Evolutionary conservation across 176 grass and related monocot species (phyloP).

Genomic region (Lolium rigidum): DNA sequence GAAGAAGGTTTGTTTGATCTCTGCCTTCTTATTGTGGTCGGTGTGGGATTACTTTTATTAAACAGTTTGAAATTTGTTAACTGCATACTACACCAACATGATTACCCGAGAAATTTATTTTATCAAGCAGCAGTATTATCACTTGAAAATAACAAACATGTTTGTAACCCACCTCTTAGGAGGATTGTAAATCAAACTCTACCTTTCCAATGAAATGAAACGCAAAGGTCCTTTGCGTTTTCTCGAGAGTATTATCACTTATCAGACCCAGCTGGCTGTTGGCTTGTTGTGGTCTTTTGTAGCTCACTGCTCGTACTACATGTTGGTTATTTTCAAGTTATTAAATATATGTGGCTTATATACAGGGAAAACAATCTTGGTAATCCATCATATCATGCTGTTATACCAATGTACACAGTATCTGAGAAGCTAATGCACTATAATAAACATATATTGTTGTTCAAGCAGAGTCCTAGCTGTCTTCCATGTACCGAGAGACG

Average conservation of each 20-base stretch:
- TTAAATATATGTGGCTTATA: constrained; percentile 8
- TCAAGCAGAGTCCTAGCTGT: neutral
- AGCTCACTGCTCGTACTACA: neutral
- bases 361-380: neutral
- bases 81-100: constrained; percentile 13
- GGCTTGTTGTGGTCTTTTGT: neutral
- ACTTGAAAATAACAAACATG: neutral
- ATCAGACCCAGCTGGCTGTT: neutral
- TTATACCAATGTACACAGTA: neutral
- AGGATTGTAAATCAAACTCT: too few species aligned
- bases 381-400: constrained; percentile 14
- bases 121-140: constrained; percentile 9
- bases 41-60: constrained; percentile 6
- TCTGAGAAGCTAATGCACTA: constrained; percentile 9
- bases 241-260: neutral
- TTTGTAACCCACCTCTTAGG: too few species aligned
- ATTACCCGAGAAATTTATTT: neutral
- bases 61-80: constrained; percentile 5
- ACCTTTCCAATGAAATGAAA: neutral
- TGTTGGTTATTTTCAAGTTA: neutral
- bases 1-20: constrained; percentile 81
- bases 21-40: constrained; percentile 12
- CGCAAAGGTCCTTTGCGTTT: too few species aligned
- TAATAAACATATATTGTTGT: neutral
- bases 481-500: neutral